Evolutionary conservation across 2,329 filamentous ascomycete genomes (phyloP), one percentile per base, ranked within the genome.

Genomic region (Dichotomopilus funicola): DNA sequence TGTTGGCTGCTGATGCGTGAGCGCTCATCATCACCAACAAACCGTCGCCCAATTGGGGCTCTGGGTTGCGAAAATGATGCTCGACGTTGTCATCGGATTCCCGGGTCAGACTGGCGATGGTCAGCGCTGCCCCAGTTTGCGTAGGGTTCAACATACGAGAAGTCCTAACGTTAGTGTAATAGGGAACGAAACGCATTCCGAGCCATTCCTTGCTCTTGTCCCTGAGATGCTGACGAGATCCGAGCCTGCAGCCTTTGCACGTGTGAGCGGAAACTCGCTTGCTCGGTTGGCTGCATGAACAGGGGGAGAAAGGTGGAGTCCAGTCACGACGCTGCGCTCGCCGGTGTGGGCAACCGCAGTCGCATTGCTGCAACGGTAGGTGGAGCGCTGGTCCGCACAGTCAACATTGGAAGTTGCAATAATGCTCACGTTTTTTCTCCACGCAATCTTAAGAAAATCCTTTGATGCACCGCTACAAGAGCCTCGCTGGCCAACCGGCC

Each of bases 381-480:
- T 49, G 31, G 41, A 27, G 19, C 19, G 19, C 19, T 27, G 19
- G 19, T 27, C 19, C 19, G 19, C 19, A 27, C 19, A 27, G 19
- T 27, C 19, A 27, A 27, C 19, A 27, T 27, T 27, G 19, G 19
- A 27, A 27, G 19, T 27, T 27, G 19, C 19, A 27, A 27, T 45
- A 35, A 35, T 6, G 10, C 12, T 38, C 35, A 42, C 47, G 50
- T 19, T 33, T 48, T 37, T 53, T 40, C 37, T 48, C 34, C 9
- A 41, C 46, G 38, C 54, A 55, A 54, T 58, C 40, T 58, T 54
- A 51, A 48, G 51, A 57, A 37, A 57, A 57, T 57, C 51, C 55
- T 49, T 49, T 43, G n/a, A 31, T 27, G 19, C 19, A 27, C 19
- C 19, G 19, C 19, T 27, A 27, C 19, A 27, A 27, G 2, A 27